Base-by-base conservation (phyloP, 371 early-diverging fungal species). In the Apophysomyces ossiformis region DNA sequence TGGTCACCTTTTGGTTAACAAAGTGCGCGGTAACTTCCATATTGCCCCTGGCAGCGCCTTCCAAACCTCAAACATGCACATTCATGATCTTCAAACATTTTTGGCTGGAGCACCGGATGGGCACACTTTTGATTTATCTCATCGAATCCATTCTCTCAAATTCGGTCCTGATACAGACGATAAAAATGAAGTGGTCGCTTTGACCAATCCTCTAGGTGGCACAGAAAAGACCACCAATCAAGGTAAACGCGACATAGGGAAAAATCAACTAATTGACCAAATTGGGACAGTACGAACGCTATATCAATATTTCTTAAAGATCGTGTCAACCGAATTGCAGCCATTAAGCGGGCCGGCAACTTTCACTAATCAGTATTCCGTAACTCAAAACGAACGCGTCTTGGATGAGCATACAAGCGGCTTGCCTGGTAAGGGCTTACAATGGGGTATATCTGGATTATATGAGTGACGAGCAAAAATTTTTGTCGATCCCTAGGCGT, bases 251-350 rank as follows among this genome's bases (percentile, higher is more conserved):
- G 1, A 36, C 7, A 47, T 37, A 54, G 37, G 11, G 18, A 37
- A 64, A 35, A 37, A 1, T 9, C 35, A 56, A 57, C 63, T 56
- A 18, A 13, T 57, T 45, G 60, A 39, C 56, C 32, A 21, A 54
- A 39, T 7, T 2, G 12, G 18, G 2, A 26, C 66, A 81, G 80
- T 69, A 21, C 72, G 72, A 37, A 69, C 66, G 8, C 67, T 89
- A 72, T 96, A 85, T 83, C 96, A 96, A 73, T 98, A 98, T 82
- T 95, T 92, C 75, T 67, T 93, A 58, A 97, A 97, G 75, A 95
- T 99, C 18, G 98, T 99, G 0, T 92, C 93, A 37, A 98, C 98
- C 1, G 85, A 93, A 39, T 79, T 93, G 71, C 58, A 77, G 11
- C 94, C 86, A 70, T 69, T 90, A 43, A 84, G 88, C 77, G 89